Evolutionary conservation across 805 yeast species (phyloP).

Genomic region (Wickerhamomyces silvicola): DNA sequence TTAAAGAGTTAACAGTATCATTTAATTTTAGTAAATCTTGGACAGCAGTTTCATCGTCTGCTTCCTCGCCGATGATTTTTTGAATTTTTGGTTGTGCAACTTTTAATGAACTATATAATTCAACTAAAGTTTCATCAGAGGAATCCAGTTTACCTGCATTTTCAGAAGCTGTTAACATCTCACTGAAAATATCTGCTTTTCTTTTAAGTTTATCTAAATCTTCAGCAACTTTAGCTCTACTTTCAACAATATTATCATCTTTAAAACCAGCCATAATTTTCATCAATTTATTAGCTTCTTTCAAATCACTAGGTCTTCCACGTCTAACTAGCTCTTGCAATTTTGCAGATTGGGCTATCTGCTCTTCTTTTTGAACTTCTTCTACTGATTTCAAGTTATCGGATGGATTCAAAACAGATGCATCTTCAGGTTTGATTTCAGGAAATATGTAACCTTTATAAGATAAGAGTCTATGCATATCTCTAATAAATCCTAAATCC

Average conservation of each 20-base stretch:
- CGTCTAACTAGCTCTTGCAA: conserved; percentile 91
- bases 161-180: conserved; percentile 61
- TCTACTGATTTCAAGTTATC: conserved; percentile 83
- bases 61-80: conserved; percentile 76
- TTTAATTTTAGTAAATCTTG: conserved; percentile 60
- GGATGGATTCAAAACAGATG: conserved; percentile 86
- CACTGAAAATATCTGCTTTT: conserved; percentile 80
- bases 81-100: conserved; percentile 83
- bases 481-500: conserved; percentile 86
- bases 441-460: conserved; percentile 94
- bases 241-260: conserved; percentile 60
- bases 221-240: conserved; percentile 71
- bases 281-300: conserved; percentile 95
- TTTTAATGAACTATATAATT: conserved; percentile 71
- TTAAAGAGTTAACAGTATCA: conserved; percentile 65
- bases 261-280: conserved; percentile 97
- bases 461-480: conserved; percentile 86
- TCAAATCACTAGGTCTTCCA: conserved; percentile 91
- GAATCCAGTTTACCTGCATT: conserved; percentile 33
- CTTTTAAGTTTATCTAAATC: conserved; percentile 80
- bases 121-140: conserved; percentile 64
- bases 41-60: conserved; percentile 61
- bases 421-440: conserved; percentile 81
- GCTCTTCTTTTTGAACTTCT: conserved; percentile 89
- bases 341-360: conserved; percentile 88